Conservation (phyloP, 1,284 basidiomycete genomes). For the Baeospora myosura region DNA sequence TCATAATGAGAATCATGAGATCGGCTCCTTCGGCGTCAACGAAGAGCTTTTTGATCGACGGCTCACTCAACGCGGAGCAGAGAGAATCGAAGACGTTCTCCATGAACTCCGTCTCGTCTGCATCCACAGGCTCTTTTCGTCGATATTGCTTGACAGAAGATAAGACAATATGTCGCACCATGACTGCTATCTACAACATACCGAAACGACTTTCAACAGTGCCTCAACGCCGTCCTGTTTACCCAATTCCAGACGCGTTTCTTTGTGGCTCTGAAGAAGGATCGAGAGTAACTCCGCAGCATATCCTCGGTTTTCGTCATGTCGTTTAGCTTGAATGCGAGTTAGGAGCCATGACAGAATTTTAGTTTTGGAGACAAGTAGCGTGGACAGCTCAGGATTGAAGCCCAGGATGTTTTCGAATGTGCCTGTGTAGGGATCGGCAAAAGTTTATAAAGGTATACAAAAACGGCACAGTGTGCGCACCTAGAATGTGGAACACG, state of each 20-base stretch:
- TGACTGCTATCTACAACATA: no score
- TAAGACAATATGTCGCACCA: conserved; percentile 7
- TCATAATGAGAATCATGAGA: conserved; percentile 94
- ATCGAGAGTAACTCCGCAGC: conserved; percentile 87
- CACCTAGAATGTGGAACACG: conserved; percentile 85
- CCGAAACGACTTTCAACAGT: conserved; percentile 73
- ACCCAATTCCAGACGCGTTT: conserved; percentile 59
- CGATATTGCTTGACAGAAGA: conserved; percentile 66
- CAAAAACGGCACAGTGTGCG: conserved; percentile 11
- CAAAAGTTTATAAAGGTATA: conserved; percentile 6
- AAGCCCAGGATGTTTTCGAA: conserved; percentile 92
- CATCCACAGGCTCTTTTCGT: conserved; percentile 70
- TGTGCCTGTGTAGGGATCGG: conserved; percentile 52
- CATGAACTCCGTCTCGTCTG: conserved; percentile 95
- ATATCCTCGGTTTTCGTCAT: conserved; percentile 84
- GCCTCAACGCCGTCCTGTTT: conserved; percentile 76
- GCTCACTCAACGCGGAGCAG: conserved; percentile 75
- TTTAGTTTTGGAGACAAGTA: conserved; percentile 67
- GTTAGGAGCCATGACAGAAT: conserved; percentile 77
- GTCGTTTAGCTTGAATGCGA: conserved; percentile 65
- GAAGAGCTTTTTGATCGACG: conserved; percentile 75
- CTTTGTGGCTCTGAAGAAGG: conserved; percentile 66
- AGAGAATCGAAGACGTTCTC: conserved; percentile 91
- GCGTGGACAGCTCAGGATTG: conserved; percentile 65
- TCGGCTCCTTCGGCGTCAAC: conserved; percentile 91